Conservation (phyloP, 495 filamentous ascomycete genomes). For the Penicillium argentinense region DNA sequence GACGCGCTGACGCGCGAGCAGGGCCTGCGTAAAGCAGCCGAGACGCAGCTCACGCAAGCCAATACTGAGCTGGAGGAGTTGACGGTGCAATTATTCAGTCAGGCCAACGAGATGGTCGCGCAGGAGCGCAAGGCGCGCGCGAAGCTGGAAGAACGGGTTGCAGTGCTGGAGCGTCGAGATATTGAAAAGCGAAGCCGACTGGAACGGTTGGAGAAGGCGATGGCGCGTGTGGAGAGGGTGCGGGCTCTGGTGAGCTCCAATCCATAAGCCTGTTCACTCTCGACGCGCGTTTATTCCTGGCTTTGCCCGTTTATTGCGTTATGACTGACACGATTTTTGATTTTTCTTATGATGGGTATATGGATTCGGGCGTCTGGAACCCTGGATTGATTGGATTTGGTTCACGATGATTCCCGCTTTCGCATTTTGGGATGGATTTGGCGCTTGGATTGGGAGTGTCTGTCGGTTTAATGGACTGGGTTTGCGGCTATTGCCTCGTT, state of each 20-base stretch:
- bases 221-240: slow-evolving; percentile 73
- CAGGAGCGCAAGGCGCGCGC: slow-evolving; percentile 78
- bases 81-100: slow-evolving; percentile 79
- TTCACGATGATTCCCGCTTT: slow-evolving; percentile 3
- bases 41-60: slow-evolving; percentile 68
- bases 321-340: slow-evolving; percentile 25
- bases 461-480: not conserved
- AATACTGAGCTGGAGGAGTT: slow-evolving; percentile 87
- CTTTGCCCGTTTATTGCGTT: slow-evolving; percentile 10
- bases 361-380: slow-evolving; percentile 13
- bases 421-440: not conserved
- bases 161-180: slow-evolving; percentile 67
- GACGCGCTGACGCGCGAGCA: slow-evolving; percentile 72
- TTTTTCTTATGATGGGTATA: slow-evolving; percentile 10
- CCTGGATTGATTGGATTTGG: slow-evolving; percentile 3
- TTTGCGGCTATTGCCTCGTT: too few species aligned
- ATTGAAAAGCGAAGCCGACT: slow-evolving; percentile 67
- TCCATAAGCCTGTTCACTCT: not conserved
- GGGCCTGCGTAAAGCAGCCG: slow-evolving; percentile 68
- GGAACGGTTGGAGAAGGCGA: slow-evolving; percentile 74
- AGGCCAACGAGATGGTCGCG: slow-evolving; percentile 98
- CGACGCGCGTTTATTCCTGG: not conserved
- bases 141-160: slow-evolving; percentile 73
- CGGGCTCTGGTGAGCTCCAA: slow-evolving; percentile 62
- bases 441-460: not conserved